Evolutionary conservation across 2,329 filamentous ascomycete species (phyloP).

Genomic region (Emericellopsis atlantica): DNA sequence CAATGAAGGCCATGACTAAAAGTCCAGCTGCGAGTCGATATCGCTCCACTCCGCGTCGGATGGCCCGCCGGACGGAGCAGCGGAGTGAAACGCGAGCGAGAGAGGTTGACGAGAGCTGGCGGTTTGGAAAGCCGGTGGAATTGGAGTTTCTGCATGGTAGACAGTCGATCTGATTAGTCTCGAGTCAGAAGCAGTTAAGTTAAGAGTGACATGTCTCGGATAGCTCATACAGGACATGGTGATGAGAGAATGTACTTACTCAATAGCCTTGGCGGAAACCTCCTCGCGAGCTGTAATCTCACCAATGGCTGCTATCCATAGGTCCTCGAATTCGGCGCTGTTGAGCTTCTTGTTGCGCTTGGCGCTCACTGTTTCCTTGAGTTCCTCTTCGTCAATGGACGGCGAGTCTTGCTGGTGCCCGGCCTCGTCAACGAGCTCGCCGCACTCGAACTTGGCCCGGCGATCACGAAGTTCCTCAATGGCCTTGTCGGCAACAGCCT

Average conservation of each 20-base stretch:
- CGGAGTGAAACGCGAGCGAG: conserved; percentile 82
- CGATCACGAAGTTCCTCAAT: conserved; percentile 77
- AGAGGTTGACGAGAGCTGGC: conserved; percentile 69
- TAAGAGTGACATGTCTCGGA: conserved; percentile 8
- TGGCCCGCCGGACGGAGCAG: conserved; percentile 67
- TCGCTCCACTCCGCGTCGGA: conserved; percentile 72
- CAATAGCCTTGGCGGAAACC: conserved; percentile 32
- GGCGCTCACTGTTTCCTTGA: conserved; percentile 65
- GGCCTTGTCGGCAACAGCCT: conserved; percentile 76
- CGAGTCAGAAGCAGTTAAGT: conserved; percentile 35
- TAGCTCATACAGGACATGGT: background rate
- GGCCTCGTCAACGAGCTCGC: conserved; percentile 51
- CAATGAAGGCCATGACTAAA: conserved; percentile 37
- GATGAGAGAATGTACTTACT: conserved; percentile 34
- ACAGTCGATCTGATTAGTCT: conserved; percentile 78
- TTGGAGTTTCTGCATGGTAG: conserved; percentile 58
- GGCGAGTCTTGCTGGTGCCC: conserved; percentile 48
- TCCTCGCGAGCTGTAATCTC: conserved; percentile 56
- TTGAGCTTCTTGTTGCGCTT: conserved; percentile 75
- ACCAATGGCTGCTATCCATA: conserved; percentile 64
- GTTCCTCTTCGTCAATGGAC: conserved; percentile 50
- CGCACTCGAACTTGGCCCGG: conserved; percentile 83
- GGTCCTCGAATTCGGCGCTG: conserved; percentile 81
- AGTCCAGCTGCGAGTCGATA: conserved; percentile 75
- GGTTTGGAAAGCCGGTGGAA: conserved; percentile 47